Evolutionary conservation across 164 flowering plant genomes (phyloP).

Genomic region (Aristolochia californica): DNA sequence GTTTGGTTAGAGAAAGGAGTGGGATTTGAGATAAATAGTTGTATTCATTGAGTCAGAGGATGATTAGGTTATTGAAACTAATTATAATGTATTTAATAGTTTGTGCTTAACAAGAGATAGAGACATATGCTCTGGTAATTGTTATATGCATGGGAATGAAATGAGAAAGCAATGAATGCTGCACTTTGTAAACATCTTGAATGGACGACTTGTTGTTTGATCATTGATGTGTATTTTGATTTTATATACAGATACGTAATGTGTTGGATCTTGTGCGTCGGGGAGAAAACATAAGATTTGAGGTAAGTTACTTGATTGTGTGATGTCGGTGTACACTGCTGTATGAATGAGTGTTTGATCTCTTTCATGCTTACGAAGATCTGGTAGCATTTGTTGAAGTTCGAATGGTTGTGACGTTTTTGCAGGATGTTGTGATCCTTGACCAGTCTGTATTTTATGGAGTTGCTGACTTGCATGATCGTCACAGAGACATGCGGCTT

Average conservation of each 20-base stretch:
- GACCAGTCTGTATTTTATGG: conserved; percentile 65
- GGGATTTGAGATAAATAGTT: too few species aligned
- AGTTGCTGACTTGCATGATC: conserved; percentile 64
- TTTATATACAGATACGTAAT: conserved; percentile 58
- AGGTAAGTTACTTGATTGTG: conserved; percentile 37
- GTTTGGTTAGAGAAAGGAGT: too few species aligned
- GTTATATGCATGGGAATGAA: too few species aligned
- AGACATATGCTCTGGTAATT: too few species aligned
- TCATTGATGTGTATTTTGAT: neutral
- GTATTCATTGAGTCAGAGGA: too few species aligned
- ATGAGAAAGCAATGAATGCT: too few species aligned
- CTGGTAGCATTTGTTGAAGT: neutral
- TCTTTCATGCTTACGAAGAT: neutral
- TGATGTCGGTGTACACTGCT: neutral
- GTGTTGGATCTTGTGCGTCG: conserved; percentile 74
- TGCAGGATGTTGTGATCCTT: conserved; percentile 74
- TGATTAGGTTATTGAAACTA: too few species aligned
- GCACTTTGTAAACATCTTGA: too few species aligned
- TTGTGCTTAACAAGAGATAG: too few species aligned
- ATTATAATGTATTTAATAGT: too few species aligned
- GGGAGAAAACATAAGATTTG: conserved; percentile 68
- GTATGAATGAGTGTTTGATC: neutral
- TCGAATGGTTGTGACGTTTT: neutral
- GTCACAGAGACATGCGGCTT: conserved; percentile 92
- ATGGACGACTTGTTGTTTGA: too few species aligned